Evolutionary conservation across 495 filamentous ascomycete genomes (phyloP).

Genomic region (Hyaloscypha finlandica): DNA sequence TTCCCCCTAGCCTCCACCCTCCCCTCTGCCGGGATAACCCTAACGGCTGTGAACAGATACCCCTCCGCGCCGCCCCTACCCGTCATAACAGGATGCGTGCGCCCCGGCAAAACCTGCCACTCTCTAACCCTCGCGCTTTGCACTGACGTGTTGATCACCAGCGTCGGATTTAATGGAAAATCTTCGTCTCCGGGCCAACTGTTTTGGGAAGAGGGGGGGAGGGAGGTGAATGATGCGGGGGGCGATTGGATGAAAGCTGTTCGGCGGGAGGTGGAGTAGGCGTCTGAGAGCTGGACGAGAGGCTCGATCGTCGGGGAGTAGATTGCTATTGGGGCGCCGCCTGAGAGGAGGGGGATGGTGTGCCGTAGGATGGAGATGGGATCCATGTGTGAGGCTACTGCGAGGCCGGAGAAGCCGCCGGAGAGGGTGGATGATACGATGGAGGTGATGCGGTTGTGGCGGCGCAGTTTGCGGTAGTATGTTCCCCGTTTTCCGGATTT

Average conservation of each 20-base stretch:
- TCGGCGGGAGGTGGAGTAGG: conserved; percentile 73
- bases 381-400: conserved; percentile 80
- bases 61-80: conserved; percentile 85
- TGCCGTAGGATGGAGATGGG: conserved; percentile 72
- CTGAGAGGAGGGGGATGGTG: conserved; percentile 74
- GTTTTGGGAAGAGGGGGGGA: conserved; percentile 36
- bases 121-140: conserved; percentile 72
- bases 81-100: conserved; percentile 95
- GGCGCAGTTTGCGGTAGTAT: conserved; percentile 81
- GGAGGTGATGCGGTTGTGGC: conserved; percentile 67
- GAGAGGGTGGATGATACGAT: conserved; percentile 72
- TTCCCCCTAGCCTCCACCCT: conserved; percentile 82
- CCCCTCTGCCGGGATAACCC: conserved; percentile 75
- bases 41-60: conserved; percentile 81
- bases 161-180: conserved; percentile 80
- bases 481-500: conserved; percentile 77
- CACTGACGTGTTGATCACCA: conserved; percentile 75
- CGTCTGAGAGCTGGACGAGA: conserved; percentile 71
- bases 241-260: conserved; percentile 62
- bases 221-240: conserved; percentile 15
- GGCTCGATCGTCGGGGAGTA: conserved; percentile 81
- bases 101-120: conserved; percentile 90
- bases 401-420: conserved; percentile 80
- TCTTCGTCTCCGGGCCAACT: conserved; percentile 60
- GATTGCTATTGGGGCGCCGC: conserved; percentile 81